Percentiles rank a stretch among this genome's conserved stretches.
These are phyloP conservation scores for Ramalina intermedia DNA, from an alignment of 495 filamentous ascomycete species.

Conservation along the genomic window DNA sequence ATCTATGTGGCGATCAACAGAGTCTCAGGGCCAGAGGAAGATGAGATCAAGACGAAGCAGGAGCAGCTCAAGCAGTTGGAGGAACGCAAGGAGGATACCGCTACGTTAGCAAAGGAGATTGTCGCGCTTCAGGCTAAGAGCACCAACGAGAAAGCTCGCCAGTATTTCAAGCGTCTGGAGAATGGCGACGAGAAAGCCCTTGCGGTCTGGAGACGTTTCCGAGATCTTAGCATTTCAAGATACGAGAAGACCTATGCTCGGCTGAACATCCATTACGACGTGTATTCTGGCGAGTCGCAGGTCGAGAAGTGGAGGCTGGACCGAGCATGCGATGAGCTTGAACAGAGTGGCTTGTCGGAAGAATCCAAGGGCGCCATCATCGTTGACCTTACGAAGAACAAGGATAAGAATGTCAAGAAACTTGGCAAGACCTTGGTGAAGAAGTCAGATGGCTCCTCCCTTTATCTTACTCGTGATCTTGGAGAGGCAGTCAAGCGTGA, in stretches of 20 bases:
- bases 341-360: conserved; percentile 58
- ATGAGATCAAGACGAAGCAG: conserved; percentile 41
- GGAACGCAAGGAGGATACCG: conserved; percentile 32
- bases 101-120: conserved; percentile 34
- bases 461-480: conserved; percentile 62
- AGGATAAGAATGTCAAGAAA: conserved; percentile 43
- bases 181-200: conserved; percentile 63
- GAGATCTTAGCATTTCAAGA: conserved; percentile 74
- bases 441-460: conserved; percentile 51
- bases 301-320: conserved; percentile 75
- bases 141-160: conserved; percentile 49
- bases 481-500: conserved; percentile 49
- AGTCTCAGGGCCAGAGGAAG: conserved; percentile 35
- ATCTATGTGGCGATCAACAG: conserved; percentile 55
- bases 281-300: conserved; percentile 91
- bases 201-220: conserved; percentile 72
- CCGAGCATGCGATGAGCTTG: conserved; percentile 45
- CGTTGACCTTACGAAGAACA: conserved; percentile 71
- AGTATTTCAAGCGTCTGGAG: conserved; percentile 89
- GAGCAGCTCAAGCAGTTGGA: conserved; percentile 38
- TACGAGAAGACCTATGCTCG: conserved; percentile 73
- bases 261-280: conserved; percentile 84
- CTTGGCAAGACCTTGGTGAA: conserved; percentile 55
- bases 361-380: conserved; percentile 80
- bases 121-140: conserved; percentile 38